A percentile compares a stretch with the other conserved stretches of the same genome.
Evolutionary conservation across 805 yeast genomes (phyloP).

Genomic region (Ogataea thermomethanolica): DNA sequence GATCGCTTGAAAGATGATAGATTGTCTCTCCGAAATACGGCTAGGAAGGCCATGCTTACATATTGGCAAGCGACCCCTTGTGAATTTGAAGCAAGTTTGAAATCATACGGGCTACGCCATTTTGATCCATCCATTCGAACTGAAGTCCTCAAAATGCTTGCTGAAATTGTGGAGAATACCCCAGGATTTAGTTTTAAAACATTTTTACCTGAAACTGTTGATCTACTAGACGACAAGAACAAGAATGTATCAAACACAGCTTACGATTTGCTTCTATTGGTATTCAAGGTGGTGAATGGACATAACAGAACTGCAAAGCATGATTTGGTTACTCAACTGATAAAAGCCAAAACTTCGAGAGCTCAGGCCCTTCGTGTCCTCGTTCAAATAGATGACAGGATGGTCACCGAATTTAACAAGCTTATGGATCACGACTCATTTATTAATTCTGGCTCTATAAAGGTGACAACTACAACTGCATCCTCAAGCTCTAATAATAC

Average conservation of each 20-base stretch:
- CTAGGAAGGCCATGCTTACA: constrained; percentile 49
- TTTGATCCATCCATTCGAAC: constrained; percentile 36
- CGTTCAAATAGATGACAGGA: constrained; percentile 29
- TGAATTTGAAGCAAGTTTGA: constrained; percentile 44
- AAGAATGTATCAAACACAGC: constrained; percentile 18
- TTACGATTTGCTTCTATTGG: constrained; percentile 31
- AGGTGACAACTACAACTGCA: constrained; percentile 22
- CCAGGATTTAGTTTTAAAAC: constrained; percentile 34
- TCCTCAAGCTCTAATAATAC: not conserved
- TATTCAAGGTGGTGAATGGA: constrained; percentile 35
- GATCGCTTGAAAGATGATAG: constrained; percentile 43
- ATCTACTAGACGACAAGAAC: constrained; percentile 19
- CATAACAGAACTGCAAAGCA: constrained; percentile 37
- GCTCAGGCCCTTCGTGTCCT: constrained; percentile 26
- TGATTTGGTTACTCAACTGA: constrained; percentile 43
- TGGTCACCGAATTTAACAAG: constrained; percentile 20
- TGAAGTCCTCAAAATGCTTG: constrained; percentile 44
- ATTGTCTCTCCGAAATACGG: constrained; percentile 37
- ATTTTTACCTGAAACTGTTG: constrained; percentile 26
- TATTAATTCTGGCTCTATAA: constrained; percentile 29
- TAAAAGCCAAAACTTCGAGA: constrained; percentile 31
- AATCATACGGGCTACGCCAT: constrained; percentile 42
- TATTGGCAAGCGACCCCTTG: constrained; percentile 52
- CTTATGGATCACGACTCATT: constrained; percentile 18
- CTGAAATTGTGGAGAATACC: constrained; percentile 38